Conservation (phyloP, 1,284 basidiomycete genomes). For the Fomitopsis palustris region DNA sequence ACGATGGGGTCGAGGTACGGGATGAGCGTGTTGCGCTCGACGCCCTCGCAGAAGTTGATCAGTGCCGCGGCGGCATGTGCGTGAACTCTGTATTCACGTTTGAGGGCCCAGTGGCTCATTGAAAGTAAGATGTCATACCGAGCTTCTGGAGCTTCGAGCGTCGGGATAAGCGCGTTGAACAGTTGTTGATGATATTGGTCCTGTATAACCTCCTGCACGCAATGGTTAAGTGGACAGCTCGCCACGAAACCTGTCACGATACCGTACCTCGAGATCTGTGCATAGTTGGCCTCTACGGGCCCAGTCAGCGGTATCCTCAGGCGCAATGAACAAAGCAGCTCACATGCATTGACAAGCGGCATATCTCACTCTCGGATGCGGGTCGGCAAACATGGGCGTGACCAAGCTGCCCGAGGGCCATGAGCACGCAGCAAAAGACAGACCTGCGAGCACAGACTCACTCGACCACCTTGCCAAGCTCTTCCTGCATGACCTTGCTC, state of each 20-base stretch:
- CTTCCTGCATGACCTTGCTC: slow-evolving; percentile 71
- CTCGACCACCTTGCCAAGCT: slow-evolving; percentile 75
- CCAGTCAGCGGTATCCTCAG: background rate
- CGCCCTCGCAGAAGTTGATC: slow-evolving; percentile 88
- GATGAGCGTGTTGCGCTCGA: slow-evolving; percentile 64
- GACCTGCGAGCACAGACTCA: slow-evolving; percentile 29
- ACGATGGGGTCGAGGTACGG: slow-evolving; percentile 79
- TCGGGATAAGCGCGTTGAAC: slow-evolving; percentile 66
- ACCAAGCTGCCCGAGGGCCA: slow-evolving; percentile 49
- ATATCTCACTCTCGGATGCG: slow-evolving; percentile 78
- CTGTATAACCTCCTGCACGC: slow-evolving; percentile 67
- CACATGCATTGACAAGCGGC: slow-evolving; percentile 88
- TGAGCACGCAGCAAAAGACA: background rate
- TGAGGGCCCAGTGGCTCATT: too few relatives aligned
- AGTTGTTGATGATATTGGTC: slow-evolving; percentile 64
- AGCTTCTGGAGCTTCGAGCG: slow-evolving; percentile 73
- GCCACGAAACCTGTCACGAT: background rate
- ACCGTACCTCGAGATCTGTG: slow-evolving; percentile 71
- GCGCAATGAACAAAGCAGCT: slow-evolving; percentile 26
- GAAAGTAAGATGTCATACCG: slow-evolving; percentile 54
- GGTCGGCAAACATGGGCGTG: slow-evolving; percentile 69
- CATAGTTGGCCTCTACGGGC: slow-evolving; percentile 69
- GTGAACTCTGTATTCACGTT: slow-evolving; percentile 62
- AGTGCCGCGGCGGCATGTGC: slow-evolving; percentile 81
- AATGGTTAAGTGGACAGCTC: background rate